Evolutionary conservation across 1,139 yeast species (phyloP).

Genomic region (Suhomyces choctaworum): DNA sequence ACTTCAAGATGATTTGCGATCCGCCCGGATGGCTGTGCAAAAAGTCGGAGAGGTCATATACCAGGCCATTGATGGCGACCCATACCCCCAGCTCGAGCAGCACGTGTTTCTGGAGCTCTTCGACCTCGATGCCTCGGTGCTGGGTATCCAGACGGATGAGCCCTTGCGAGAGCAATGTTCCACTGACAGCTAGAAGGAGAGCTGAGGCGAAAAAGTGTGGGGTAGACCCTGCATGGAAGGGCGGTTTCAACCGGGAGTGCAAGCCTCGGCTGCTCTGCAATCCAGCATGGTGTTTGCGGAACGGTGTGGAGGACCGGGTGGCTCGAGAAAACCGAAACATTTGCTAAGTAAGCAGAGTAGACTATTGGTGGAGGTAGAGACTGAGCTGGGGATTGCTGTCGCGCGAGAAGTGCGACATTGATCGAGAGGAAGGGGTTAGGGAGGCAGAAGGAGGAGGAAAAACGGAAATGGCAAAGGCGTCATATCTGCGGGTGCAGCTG

Average conservation of each 20-base stretch:
- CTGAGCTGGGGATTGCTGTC: too few relatives aligned
- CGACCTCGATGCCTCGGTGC: constrained; percentile 18
- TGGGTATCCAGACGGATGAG: constrained; percentile 8
- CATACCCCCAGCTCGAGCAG: constrained; percentile 46
- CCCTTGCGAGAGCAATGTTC: neutral
- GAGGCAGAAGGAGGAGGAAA: too few relatives aligned
- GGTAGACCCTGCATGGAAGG: too few relatives aligned
- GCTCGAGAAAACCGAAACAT: constrained; percentile 1
- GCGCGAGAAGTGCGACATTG: too few relatives aligned
- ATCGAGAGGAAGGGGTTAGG: too few relatives aligned
- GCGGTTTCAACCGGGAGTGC: too few relatives aligned
- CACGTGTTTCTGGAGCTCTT: constrained; percentile 41
- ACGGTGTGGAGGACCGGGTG: neutral
- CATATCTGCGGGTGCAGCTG: too few relatives aligned
- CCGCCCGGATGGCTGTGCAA: constrained; percentile 59
- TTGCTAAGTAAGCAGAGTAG: too few relatives aligned
- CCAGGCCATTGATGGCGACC: constrained; percentile 55
- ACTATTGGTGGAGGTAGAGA: too few relatives aligned
- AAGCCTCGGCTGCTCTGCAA: too few relatives aligned
- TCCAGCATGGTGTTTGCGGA: too few relatives aligned
- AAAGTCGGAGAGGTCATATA: constrained; percentile 52
- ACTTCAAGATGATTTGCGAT: constrained; percentile 48
- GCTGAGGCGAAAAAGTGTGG: neutral
- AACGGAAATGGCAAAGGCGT: too few relatives aligned
- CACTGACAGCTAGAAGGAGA: neutral